A percentile compares a stretch with the other conserved stretches of the same genome.
These are phyloP conservation scores for Gynandropsis gynandra DNA, from an alignment of 345 rosid species.

Conservation along the genomic window DNA sequence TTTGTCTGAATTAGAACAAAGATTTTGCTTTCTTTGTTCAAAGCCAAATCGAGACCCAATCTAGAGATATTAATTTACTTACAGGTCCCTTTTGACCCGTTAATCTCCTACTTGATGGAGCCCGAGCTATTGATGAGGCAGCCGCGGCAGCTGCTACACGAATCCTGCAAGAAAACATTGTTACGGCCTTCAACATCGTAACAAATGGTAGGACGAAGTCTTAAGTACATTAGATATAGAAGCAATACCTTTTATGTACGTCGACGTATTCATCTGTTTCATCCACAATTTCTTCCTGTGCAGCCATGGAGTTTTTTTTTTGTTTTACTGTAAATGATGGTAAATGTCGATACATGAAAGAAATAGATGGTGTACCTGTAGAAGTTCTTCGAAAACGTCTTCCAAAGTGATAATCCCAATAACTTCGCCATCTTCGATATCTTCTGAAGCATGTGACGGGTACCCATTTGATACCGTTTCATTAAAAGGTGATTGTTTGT, in stretches of 20 bases:
- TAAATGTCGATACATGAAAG: too few species aligned
- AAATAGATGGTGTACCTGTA: conserved; percentile 40
- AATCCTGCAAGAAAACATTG: conserved; percentile 49
- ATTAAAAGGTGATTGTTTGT: conserved; percentile 20
- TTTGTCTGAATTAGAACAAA: background rate
- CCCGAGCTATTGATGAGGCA: conserved; percentile 78
- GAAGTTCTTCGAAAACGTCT: conserved; percentile 96
- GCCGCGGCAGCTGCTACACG: conserved; percentile 98
- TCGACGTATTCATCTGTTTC: conserved; percentile 97
- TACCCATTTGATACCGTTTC: conserved; percentile 39
- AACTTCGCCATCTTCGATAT: conserved; percentile 87
- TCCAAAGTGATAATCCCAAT: conserved; percentile 91
- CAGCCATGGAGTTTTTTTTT: background rate
- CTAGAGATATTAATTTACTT: background rate
- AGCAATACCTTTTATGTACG: conserved; percentile 71
- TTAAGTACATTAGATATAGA: background rate
- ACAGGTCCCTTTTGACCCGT: conserved; percentile 31
- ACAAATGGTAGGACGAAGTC: background rate
- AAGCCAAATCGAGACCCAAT: background rate
- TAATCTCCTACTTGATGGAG: conserved; percentile 75
- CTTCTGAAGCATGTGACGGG: conserved; percentile 41
- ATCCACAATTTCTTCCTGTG: conserved; percentile 95
- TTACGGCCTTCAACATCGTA: background rate
- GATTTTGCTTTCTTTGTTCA: background rate
- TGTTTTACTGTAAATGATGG: background rate